Evolutionary conservation across 306 rosid species (phyloP).

Genomic region (Vachellia pachyceras): DNA sequence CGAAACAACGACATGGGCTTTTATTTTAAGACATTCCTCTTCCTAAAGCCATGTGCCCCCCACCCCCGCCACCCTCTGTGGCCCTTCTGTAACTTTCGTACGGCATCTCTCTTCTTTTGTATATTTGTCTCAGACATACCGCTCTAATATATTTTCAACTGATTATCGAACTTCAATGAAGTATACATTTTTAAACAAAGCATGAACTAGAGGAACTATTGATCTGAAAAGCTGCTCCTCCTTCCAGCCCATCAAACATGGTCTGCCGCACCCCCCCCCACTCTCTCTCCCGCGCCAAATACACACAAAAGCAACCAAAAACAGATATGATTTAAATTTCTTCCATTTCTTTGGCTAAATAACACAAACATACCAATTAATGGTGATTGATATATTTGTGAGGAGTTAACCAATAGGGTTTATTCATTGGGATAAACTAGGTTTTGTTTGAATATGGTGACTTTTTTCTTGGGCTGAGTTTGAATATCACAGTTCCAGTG

Average conservation of each 20-base stretch:
- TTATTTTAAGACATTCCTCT: slow-evolving; percentile 57
- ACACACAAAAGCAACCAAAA: slow-evolving; percentile 15
- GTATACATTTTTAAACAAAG: slow-evolving; percentile 22
- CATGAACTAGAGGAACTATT: slow-evolving; percentile 34
- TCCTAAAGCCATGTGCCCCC: slow-evolving; percentile 77
- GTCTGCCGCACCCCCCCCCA: slow-evolving; percentile 40
- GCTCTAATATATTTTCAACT: neutral
- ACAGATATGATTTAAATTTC: slow-evolving; percentile 46
- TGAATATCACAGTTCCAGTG: neutral
- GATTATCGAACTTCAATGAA: slow-evolving; percentile 21
- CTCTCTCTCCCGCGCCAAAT: slow-evolving; percentile 40
- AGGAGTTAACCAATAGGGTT: neutral
- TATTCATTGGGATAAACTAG: neutral
- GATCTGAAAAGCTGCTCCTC: slow-evolving; percentile 64
- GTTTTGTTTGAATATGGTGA: neutral
- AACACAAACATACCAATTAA: neutral
- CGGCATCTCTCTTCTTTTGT: slow-evolving; percentile 19
- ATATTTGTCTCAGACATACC: neutral
- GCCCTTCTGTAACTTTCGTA: slow-evolving; percentile 42
- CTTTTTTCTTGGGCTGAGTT: neutral
- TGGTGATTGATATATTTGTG: neutral
- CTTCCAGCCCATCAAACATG: slow-evolving; percentile 65
- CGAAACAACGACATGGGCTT: slow-evolving; percentile 75
- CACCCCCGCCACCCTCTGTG: slow-evolving; percentile 52
- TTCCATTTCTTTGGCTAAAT: slow-evolving; percentile 34